Evolutionary conservation across 768 basidiomycete genomes (phyloP).

Genomic region (Pulveroboletus ravenelii): DNA sequence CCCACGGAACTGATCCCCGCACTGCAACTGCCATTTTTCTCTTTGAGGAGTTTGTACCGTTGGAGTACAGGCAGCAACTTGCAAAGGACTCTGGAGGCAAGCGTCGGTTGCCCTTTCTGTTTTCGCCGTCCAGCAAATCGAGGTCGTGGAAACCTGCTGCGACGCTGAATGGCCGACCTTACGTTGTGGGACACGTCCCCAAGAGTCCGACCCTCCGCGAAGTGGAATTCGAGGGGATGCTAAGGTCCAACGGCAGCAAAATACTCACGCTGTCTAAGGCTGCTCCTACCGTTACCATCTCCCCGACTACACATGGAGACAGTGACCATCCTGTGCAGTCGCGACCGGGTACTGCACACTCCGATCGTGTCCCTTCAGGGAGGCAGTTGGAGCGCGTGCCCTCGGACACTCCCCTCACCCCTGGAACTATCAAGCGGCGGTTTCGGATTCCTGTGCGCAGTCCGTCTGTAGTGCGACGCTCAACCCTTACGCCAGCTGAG

Average conservation of each 20-base stretch:
- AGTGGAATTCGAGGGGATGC: constrained; percentile 74
- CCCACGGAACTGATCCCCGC: constrained; percentile 55
- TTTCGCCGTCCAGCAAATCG: constrained; percentile 44
- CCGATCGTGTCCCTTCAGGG: constrained; percentile 13
- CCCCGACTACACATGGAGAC: constrained; percentile 25
- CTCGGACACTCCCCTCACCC: constrained; percentile 28
- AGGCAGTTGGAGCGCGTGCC: constrained; percentile 23
- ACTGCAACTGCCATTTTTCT: constrained; percentile 67
- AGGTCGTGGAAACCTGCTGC: constrained; percentile 76
- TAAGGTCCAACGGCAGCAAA: constrained; percentile 51
- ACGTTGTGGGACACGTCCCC: constrained; percentile 58
- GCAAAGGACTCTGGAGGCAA: constrained; percentile 48
- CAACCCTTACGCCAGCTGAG: constrained; percentile 61
- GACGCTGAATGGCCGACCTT: constrained; percentile 77
- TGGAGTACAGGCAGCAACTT: constrained; percentile 78
- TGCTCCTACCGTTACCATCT: constrained; percentile 21
- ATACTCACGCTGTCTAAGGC: constrained; percentile 31
- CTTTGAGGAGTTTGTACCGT: constrained; percentile 92
- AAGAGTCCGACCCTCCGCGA: constrained; percentile 52
- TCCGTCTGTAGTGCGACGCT: constrained; percentile 46
- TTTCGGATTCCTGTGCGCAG: constrained; percentile 62
- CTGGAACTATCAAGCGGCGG: constrained; percentile 37
- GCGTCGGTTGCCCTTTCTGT: constrained; percentile 66
- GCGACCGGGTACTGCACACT: constrained; percentile 21
- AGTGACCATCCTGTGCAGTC: constrained; percentile 27